Percentiles rank a stretch among this genome's conserved stretches.
These are phyloP conservation scores for Raphanus raphanistrum DNA, from an alignment of 345 rosid genomes.

Conservation along the genomic window DNA sequence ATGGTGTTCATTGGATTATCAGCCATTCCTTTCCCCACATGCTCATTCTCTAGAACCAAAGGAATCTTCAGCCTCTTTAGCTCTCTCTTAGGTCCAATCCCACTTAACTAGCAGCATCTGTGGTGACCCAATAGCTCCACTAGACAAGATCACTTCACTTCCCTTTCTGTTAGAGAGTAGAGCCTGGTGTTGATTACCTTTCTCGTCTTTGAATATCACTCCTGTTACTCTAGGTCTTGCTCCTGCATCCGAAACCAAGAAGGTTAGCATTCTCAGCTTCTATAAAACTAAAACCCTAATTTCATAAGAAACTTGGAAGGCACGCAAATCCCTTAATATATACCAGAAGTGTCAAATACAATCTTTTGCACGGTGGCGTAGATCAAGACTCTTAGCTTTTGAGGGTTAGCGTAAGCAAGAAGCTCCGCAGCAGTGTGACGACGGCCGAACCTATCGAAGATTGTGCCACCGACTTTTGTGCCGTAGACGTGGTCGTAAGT, in stretches of 20 bases:
- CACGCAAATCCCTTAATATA: neutral
- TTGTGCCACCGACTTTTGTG: constrained; percentile 95
- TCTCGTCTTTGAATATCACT: constrained; percentile 82
- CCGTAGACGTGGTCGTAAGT: constrained; percentile 88
- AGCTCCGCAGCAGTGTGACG: constrained; percentile 94
- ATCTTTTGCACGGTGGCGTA: constrained; percentile 79
- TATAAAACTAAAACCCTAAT: too few relatives aligned
- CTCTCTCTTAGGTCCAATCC: constrained; percentile 76
- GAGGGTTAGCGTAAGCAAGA: constrained; percentile 72
- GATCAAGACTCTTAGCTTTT: constrained; percentile 65
- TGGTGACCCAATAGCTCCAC: constrained; percentile 92
- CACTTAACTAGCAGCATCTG: constrained; percentile 87
- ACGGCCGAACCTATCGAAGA: constrained; percentile 83
- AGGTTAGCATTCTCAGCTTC: neutral
- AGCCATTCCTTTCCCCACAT: constrained; percentile 88
- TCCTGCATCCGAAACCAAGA: constrained; percentile 41
- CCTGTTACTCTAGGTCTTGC: constrained; percentile 72
- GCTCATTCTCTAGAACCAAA: constrained; percentile 52
- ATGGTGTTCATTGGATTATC: constrained; percentile 94
- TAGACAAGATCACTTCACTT: constrained; percentile 79
- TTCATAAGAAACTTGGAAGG: neutral
- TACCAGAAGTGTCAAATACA: constrained; percentile 68
- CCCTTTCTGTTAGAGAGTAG: constrained; percentile 46
- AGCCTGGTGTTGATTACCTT: constrained; percentile 69
- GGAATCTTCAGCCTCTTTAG: constrained; percentile 67